Evolutionary conservation across 2,329 filamentous ascomycete genomes (phyloP).

Genomic region (Daldinia sp.): DNA sequence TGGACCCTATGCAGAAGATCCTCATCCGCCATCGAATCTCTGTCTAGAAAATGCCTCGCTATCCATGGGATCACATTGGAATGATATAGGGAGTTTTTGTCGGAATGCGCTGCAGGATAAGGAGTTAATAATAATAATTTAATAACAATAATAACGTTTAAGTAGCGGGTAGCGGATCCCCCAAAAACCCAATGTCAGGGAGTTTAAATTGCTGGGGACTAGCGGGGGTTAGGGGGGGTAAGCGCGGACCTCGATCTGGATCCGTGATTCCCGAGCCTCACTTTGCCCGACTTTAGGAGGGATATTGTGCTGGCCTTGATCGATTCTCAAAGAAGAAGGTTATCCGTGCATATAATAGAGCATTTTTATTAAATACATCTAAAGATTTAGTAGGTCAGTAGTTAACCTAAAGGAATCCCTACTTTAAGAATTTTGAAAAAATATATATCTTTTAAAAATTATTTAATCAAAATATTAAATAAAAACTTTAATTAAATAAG

Average conservation of each 20-base stretch:
- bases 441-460: no score
- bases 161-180: neutral
- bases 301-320: no score
- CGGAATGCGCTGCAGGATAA: neutral
- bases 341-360: no score
- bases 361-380: no score
- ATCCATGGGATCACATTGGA: slow-evolving; percentile 37
- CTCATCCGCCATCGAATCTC: slow-evolving; percentile 65
- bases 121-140: neutral
- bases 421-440: no score
- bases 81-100: neutral
- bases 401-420: no score
- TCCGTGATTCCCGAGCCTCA: neutral
- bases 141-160: neutral
- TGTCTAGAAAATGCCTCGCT: slow-evolving; percentile 10
- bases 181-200: neutral
- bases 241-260: neutral
- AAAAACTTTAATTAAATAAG: no score
- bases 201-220: slow-evolving; percentile 13
- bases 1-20: slow-evolving; percentile 74
- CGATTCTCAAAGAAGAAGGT: no score
- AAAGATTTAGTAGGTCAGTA: no score
- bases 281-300: no score
- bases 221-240: neutral
- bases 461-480: no score